These are phyloP conservation scores for Fraxinus pennsylvanica DNA, from an alignment of 257 asterid species.

Conservation along the genomic window DNA sequence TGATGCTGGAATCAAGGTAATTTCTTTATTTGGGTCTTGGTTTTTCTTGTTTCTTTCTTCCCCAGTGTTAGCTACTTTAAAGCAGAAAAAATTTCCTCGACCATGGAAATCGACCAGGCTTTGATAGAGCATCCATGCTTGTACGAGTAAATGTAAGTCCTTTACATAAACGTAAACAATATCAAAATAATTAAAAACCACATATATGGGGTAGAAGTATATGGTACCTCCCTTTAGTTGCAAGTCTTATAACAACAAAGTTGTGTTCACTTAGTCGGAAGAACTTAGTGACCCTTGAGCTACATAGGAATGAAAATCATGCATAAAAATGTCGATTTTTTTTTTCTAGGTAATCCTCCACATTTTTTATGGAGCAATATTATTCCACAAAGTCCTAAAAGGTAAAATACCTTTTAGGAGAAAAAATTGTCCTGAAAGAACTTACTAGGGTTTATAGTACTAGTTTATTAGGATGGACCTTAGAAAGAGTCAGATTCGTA, in stretches of 20 bases:
- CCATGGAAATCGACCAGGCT: no score
- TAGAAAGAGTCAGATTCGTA: neutral
- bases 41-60: neutral
- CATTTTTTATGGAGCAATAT: no score
- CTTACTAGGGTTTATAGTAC: neutral
- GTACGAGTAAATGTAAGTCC: neutral
- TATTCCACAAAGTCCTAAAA: neutral
- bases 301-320: neutral
- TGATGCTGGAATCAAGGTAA: slow-evolving; percentile 80
- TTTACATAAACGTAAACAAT: neutral
- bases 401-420: neutral
- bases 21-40: neutral
- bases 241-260: no score
- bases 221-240: neutral
- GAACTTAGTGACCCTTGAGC: neutral
- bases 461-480: neutral
- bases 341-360: no score
- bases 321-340: no score
- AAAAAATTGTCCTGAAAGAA: neutral
- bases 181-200: neutral
- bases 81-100: neutral
- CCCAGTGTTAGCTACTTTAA: neutral
- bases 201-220: neutral
- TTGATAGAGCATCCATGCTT: neutral
- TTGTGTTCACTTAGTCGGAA: neutral